Base-by-base conservation (phyloP, 176 grass and related monocot species). In the Alloteropsis semialata region DNA sequence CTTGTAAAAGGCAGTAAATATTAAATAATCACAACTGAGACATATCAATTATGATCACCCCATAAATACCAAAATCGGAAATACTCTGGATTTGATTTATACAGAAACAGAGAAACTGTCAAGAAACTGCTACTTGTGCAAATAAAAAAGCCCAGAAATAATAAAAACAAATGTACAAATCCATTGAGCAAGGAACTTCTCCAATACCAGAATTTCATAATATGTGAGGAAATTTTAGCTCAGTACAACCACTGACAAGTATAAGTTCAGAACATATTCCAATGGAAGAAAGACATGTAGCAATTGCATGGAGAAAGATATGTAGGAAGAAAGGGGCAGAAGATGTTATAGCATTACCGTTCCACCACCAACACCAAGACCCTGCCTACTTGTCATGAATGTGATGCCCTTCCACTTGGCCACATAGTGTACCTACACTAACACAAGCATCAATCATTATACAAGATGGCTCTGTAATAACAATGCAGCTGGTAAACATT, bases 351-450 rank as follows among this genome's bases (percentile, higher is more conserved):
- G 82, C 24, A 86, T 69, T 94, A 99, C 91, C 70, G 96, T 87
- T 90, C 96, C 96, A 83, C 96, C 93, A 58, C 84, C 88, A 73
- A 99, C 91, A 85, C 96, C 91, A 1, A 96, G 68, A 82, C 96
- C 96, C 89, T 99, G 96, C 73, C 96, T 90, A 58, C 93, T 96
- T 59, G 96, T 99, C 96, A 99, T 99, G 85, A 99, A 96, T 30
- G 96, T 99, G 86, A 99, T 85, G 44, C 96, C 96, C 69, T 87
- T 99, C 96, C 96, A 99, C 83, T 96, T 96, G 82, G 96, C 93
- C 55, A 99, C 96, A 65, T 99, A 99, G 79, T 99, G 96, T 85
- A 99, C 80, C 96, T 99, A 91, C 41, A 90, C 27, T 82, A 78
- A 74, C 65, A 71, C 69, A 86, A 46, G 25, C 19, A 84, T 34